A percentile compares a stretch with the other conserved stretches of the same genome.
These are phyloP conservation scores for Strobilomyces dryophilus DNA, from an alignment of 768 basidiomycete species.

Conservation along the genomic window DNA sequence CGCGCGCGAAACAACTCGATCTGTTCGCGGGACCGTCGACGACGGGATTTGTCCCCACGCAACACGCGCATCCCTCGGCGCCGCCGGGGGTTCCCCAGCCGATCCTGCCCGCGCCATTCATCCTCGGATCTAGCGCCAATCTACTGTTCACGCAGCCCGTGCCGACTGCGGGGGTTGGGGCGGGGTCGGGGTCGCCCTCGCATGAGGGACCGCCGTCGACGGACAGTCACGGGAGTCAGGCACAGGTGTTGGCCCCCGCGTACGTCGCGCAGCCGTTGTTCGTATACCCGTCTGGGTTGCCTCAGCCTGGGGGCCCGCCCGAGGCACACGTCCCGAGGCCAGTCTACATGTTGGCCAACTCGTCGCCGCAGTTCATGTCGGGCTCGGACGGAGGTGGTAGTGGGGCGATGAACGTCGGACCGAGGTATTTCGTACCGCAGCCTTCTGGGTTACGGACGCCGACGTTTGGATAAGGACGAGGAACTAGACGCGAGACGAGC, in stretches of 20 bases:
- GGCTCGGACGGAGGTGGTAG: conserved; percentile 11
- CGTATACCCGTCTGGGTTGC: conserved; percentile 29
- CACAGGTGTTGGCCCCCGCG: conserved; percentile 22
- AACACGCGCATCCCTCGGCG: conserved; percentile 3
- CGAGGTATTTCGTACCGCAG: conserved; percentile 24
- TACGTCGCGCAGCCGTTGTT: conserved; percentile 30
- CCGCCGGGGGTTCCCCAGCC: conserved; percentile 2
- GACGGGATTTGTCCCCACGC: conserved; percentile 25
- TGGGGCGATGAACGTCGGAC: background rate
- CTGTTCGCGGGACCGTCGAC: conserved; percentile 31
- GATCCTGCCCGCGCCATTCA: conserved; percentile 23
- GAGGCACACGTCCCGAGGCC: conserved; percentile 24
- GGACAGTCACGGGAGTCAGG: conserved; percentile 31
- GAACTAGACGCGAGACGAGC: background rate
- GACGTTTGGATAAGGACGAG: conserved; percentile 19
- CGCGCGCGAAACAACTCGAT: conserved; percentile 27
- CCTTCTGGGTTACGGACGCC: conserved; percentile 26
- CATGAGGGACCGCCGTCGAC: conserved; percentile 28
- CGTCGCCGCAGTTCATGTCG: conserved; percentile 22
- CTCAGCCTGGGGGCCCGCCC: conserved; percentile 25
- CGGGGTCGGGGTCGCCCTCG: conserved; percentile 23
- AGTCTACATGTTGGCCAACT: conserved; percentile 28
- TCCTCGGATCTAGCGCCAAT: conserved; percentile 30
- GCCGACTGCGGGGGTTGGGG: conserved; percentile 15
- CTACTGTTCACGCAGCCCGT: conserved; percentile 24